Base-by-base conservation (phyloP, 768 basidiomycete species). In the Boletus rubescentipes region DNA sequence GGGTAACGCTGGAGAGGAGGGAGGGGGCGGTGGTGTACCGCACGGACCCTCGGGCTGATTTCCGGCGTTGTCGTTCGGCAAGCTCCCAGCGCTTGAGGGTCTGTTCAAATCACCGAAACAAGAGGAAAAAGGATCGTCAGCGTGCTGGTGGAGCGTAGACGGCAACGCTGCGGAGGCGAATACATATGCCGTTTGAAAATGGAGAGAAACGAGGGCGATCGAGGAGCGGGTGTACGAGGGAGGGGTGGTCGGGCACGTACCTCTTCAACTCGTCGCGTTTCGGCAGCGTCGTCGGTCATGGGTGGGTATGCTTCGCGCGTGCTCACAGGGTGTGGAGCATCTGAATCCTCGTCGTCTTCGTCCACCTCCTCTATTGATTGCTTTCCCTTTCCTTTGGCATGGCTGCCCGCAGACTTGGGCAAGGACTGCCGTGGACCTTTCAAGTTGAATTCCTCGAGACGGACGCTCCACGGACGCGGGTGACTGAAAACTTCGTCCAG, bases 81-180 rank as follows among this genome's bases (percentile, higher is more conserved):
- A 83, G 73, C 61, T 93, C 91, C 91, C 90, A 93, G 39, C 80
- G 79, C 59, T 79, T 77, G 26, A 93, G 76, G 54, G 83, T 93
- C 91, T 93, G 68, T 54, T 31, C 9, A 6, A n/a, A n/a, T 46
- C 46, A 26, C 29, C 39, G 14, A 20, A 35, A 41, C 51, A 23
- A 23, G 44, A n/a, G 21, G 32, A 10, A n/a, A 41, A 29, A 16
- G 9, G 38, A 38, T 32, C 11, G 16, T 64, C 38, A 61, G 45
- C 14, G 15, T 7, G 34, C 15, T 57, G 23, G 35, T 26, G n/a
- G 23, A 48, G 45, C 43, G 26, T 36, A 41, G 34, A 35, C 11
- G 36, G 35, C 11, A 14, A 32, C 15, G 18, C 26, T 10, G 41
- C 36, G 37, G 32, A 23, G 30, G 38, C 39, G 42, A 20, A 57